phyloP scores from a whole-genome alignment of 768 basidiomycete species.

The Phaeolepiota aurea region DNA sequence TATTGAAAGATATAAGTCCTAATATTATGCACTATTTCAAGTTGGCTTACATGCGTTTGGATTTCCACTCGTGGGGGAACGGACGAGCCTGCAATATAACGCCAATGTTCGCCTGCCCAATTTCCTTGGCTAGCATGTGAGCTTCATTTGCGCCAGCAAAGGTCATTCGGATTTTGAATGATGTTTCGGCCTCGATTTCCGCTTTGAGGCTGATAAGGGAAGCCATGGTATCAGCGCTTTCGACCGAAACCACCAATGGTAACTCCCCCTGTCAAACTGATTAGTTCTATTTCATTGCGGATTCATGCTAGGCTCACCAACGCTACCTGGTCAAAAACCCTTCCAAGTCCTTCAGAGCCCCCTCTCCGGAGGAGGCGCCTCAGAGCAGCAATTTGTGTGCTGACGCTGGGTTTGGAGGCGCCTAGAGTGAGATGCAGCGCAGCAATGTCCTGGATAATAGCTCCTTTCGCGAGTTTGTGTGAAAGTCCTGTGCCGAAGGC shows the following conservation, averaged over 20 bases:
- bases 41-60: slow-evolving; percentile 49
- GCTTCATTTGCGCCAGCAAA: slow-evolving; percentile 58
- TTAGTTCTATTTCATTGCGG: background rate
- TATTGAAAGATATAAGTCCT: background rate
- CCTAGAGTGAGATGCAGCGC: slow-evolving; percentile 57
- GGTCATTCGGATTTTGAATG: slow-evolving; percentile 35
- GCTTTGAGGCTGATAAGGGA: slow-evolving; percentile 54
- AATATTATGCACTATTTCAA: no score
- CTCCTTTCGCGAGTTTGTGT: slow-evolving; percentile 47
- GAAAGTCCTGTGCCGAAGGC: slow-evolving; percentile 48
- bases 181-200: slow-evolving; percentile 41
- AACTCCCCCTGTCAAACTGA: slow-evolving; percentile 33
- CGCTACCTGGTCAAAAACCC: slow-evolving; percentile 33
- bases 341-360: slow-evolving; percentile 28
- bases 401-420: slow-evolving; percentile 39
- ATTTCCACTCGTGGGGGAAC: slow-evolving; percentile 65
- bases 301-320: slow-evolving; percentile 23
- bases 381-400: slow-evolving; percentile 60
- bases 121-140: slow-evolving; percentile 63
- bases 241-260: slow-evolving; percentile 51
- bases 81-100: slow-evolving; percentile 63
- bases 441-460: slow-evolving; percentile 48
- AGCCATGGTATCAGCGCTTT: slow-evolving; percentile 67
- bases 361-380: slow-evolving; percentile 38
- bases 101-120: slow-evolving; percentile 60